Conservation (phyloP, 805 yeast species). For the Wickerhamiella siamensis region DNA sequence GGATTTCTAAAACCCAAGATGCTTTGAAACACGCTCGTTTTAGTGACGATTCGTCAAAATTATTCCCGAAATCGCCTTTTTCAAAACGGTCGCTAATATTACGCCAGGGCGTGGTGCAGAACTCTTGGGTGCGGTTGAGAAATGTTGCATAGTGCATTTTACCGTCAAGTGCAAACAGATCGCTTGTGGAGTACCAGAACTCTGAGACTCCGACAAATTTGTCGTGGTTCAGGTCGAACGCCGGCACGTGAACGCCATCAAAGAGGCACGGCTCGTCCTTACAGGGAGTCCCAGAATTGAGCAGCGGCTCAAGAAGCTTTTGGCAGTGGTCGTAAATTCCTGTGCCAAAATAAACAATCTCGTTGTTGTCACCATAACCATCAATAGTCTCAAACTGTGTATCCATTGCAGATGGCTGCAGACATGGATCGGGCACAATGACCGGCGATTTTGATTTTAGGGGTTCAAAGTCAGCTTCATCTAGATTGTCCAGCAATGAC, state of each 20-base stretch:
- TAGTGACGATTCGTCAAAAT: conserved; percentile 41
- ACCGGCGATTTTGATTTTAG: conserved; percentile 10
- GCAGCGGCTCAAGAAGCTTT: conserved; percentile 55
- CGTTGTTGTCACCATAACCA: conserved; percentile 5
- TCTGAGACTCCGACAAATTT: conserved; percentile 89
- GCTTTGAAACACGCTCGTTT: conserved; percentile 85
- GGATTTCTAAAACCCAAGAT: conserved; percentile 76
- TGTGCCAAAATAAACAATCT: conserved; percentile 43
- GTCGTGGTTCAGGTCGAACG: conserved; percentile 61
- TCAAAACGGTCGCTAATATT: conserved; percentile 33
- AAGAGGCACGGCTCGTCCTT: conserved; percentile 79
- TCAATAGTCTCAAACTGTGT: conserved; percentile 3
- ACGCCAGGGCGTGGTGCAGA: conserved; percentile 68
- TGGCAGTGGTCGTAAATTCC: conserved; percentile 71
- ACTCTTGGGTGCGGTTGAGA: conserved; percentile 48
- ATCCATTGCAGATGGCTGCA: conserved; percentile 44
- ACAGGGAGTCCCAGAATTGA: conserved; percentile 71
- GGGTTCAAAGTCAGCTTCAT: conserved; percentile 6
- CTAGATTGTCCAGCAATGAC: conserved; percentile 24
- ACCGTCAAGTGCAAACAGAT: conserved; percentile 78
- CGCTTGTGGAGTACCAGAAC: conserved; percentile 95
- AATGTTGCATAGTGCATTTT: conserved; percentile 64
- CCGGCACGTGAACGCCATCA: conserved; percentile 91
- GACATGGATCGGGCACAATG: conserved; percentile 57
- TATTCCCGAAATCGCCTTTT: conserved; percentile 39